Percentiles rank a stretch among this genome's conserved stretches.
Evolutionary conservation across 129 eudicot genomes (phyloP).

Genomic region (Flaveria brownii): DNA sequence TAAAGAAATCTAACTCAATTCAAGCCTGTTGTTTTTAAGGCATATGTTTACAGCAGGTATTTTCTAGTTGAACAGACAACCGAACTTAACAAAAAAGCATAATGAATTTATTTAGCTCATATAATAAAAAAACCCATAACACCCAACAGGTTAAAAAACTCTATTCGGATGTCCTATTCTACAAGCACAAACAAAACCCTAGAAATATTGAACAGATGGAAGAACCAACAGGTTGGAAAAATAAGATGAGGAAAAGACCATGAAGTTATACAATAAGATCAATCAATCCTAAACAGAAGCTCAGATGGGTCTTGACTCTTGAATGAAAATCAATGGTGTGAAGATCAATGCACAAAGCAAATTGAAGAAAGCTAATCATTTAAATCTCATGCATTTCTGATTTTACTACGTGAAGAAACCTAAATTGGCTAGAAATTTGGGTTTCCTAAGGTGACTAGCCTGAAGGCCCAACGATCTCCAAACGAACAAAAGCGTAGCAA

Average conservation of each 20-base stretch:
- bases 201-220: background rate
- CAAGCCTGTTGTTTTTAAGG: background rate
- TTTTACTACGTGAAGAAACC: background rate
- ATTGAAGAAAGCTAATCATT: background rate
- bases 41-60: background rate
- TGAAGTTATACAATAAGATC: background rate
- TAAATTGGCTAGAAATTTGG: background rate
- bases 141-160: background rate
- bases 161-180: background rate
- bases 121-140: background rate
- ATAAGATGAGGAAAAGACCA: background rate
- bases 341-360: background rate
- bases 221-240: constrained; percentile 6
- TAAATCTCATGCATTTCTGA: background rate
- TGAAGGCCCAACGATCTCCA: too few species aligned
- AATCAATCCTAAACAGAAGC: background rate
- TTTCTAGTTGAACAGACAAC: background rate
- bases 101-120: background rate
- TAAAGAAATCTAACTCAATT: constrained; percentile 5
- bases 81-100: background rate
- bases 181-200: constrained; percentile 2
- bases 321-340: background rate
- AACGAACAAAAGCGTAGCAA: too few species aligned
- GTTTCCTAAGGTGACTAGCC: background rate
- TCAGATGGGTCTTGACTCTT: background rate